Evolutionary conservation across 495 filamentous ascomycete species (phyloP).

Genomic region (Daldinia concentrica): DNA sequence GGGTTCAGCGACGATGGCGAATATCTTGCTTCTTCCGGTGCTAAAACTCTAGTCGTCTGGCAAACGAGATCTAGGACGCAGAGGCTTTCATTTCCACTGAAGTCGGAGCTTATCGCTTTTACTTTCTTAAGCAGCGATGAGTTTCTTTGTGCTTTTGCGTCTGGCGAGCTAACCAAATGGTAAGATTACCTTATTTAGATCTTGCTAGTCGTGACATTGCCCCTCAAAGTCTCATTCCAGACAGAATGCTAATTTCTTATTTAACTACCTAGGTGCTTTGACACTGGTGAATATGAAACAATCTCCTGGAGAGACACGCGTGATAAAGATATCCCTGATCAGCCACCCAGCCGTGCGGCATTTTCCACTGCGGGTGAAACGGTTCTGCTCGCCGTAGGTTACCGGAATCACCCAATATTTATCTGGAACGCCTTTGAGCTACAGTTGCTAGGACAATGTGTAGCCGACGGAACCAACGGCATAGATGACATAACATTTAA

Average conservation of each 20-base stretch:
- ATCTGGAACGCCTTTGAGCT: constrained; percentile 8
- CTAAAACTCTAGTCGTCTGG: not conserved
- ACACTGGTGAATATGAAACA: not conserved
- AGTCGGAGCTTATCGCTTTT: not conserved
- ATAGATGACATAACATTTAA: constrained; percentile 13
- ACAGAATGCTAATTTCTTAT: no score
- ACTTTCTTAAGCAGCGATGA: not conserved
- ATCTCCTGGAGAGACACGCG: not conserved
- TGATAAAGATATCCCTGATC: not conserved
- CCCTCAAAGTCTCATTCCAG: not conserved
- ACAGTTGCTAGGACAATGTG: constrained; percentile 1
- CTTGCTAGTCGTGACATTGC: not conserved
- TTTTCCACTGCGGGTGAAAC: not conserved
- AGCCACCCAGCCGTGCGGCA: not conserved
- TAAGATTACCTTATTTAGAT: no score
- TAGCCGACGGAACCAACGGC: not conserved
- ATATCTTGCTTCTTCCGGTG: not conserved
- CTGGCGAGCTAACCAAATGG: not conserved
- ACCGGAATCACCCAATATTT: not conserved
- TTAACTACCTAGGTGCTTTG: not conserved
- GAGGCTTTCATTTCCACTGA: not conserved
- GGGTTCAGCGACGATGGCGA: not conserved
- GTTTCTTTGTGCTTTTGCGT: not conserved
- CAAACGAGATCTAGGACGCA: not conserved
- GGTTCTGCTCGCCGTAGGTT: not conserved